Evolutionary conservation across 106 monocot genomes (phyloP).

Genomic region (Cymbidium sinense): DNA sequence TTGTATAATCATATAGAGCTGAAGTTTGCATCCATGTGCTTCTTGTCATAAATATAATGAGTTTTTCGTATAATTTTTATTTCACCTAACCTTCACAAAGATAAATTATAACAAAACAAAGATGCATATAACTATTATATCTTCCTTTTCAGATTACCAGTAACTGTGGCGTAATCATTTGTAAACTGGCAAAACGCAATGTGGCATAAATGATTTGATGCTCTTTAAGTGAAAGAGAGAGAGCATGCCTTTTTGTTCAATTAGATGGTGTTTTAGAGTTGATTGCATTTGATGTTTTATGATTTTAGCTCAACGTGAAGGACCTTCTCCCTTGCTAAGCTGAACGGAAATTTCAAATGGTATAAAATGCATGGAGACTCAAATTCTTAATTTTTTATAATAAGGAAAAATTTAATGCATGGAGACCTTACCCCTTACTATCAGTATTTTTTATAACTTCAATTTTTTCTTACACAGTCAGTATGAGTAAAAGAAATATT

Average conservation of each 20-base stretch:
- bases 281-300: background rate
- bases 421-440: background rate
- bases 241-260: background rate
- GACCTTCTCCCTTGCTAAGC: background rate
- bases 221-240: background rate
- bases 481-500: background rate
- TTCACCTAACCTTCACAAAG: background rate
- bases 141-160: background rate
- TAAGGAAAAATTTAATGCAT: background rate
- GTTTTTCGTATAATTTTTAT: no score
- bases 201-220: background rate
- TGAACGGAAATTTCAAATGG: background rate
- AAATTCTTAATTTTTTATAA: background rate
- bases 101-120: background rate
- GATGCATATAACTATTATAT: background rate
- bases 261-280: background rate
- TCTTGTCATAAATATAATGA: no score
- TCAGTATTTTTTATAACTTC: background rate
- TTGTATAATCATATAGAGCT: background rate
- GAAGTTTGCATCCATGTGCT: no score
- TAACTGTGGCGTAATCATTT: background rate
- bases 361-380: background rate
- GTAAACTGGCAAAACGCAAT: background rate
- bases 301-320: slow-evolving; percentile 1
- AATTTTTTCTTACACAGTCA: background rate